Percentiles rank a stretch among this genome's conserved stretches.
Conservation (phyloP, 768 basidiomycete species). For the Russula griseocarnosa region DNA sequence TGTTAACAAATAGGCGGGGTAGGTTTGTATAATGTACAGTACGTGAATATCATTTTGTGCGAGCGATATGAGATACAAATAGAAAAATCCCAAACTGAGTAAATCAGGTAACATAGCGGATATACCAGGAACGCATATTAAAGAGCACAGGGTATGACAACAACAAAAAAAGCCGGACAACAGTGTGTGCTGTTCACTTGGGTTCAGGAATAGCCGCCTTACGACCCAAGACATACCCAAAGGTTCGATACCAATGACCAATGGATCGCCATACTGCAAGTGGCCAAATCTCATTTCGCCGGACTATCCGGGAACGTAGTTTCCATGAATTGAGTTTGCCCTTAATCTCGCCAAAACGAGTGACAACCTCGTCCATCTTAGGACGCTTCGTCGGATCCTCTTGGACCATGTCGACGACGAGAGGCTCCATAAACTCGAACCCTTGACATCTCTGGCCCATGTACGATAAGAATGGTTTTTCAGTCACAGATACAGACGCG, state of each 20-base stretch:
- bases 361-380: conserved; percentile 34
- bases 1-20: too few species aligned
- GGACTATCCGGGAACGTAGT: not conserved
- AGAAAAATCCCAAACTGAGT: too few species aligned
- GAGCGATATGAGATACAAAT: too few species aligned
- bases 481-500: not conserved
- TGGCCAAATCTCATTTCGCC: not conserved
- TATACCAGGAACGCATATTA: too few species aligned
- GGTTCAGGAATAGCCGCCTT: conserved; percentile 4
- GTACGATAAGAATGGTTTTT: conserved; percentile 1
- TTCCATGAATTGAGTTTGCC: conserved; percentile 1
- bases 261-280: not conserved
- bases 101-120: too few species aligned
- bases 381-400: conserved; percentile 36
- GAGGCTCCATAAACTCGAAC: not conserved
- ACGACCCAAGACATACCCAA: not conserved
- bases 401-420: conserved; percentile 38
- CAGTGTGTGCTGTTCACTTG: too few species aligned
- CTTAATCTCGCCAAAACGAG: not conserved
- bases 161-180: too few species aligned
- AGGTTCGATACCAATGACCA: not conserved
- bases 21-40: too few species aligned
- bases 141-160: too few species aligned
- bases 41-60: too few species aligned
- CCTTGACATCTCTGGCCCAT: not conserved